Base-by-base conservation (phyloP, 306 rosid species). In the Pterocarpus macrocarpus region DNA sequence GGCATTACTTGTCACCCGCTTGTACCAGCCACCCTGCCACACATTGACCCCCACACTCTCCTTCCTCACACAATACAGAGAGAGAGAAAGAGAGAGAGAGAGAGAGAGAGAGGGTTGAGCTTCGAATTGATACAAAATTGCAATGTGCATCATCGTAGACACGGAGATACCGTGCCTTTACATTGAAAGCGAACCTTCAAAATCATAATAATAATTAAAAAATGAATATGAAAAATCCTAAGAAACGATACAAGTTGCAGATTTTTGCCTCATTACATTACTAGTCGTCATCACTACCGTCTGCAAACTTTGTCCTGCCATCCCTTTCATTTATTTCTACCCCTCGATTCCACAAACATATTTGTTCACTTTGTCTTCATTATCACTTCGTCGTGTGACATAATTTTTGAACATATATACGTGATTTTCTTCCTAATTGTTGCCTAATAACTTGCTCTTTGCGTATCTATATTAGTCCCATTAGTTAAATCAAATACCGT, bases 151-250 rank as follows among this genome's bases (percentile, higher is more conserved):
- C 79, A 82, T 80, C 59, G 74, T 75, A 49, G 85, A 63, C 94
- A 92, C 92, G 92, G 92, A 90, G 88, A 92, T 92, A 86, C 90
- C 92, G 88, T 92, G 92, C 77, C 73, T 85, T 78, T 14, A 78
- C 90, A 90, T 90, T 91, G 80, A 22, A 22, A 22, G 28, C 28
- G 0, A 0, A 22, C 28, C 28, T 22, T 22, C 28, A 22, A 22
- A 22, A 22, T 22, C 28, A 22, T 22, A 22, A 22, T 22, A 22
- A 22, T 22, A 22, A 22, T 22, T 22, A 22, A 22, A 86, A 22
- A 22, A 22, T 22, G 28, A 22, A 22, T 22, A 1, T 22, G 28
- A 22, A 22, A 22, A 22, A 22, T 22, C 28, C 77, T 65, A 50
- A 71, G 56, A 66, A 64, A 44, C 76, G 41, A 72, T 57, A 83